A percentile compares a stretch with the other conserved stretches of the same genome.
These are phyloP conservation scores for Delitschia confertaspora DNA, from an alignment of 495 filamentous ascomycete genomes.

Conservation along the genomic window DNA sequence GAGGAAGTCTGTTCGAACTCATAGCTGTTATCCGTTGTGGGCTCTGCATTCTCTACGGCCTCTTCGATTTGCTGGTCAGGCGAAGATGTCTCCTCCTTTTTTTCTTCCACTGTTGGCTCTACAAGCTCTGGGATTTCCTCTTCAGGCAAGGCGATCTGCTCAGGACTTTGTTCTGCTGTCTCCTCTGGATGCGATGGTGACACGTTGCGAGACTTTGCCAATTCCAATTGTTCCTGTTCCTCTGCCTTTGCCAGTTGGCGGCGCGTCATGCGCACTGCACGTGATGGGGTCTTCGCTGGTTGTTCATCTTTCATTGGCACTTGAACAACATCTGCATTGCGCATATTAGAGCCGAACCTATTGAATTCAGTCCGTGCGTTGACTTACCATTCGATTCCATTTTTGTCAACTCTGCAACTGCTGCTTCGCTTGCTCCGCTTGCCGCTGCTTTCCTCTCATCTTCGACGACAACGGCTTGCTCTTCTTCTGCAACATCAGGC, in stretches of 20 bases:
- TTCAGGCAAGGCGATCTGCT: background rate
- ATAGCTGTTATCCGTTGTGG: too few relatives aligned
- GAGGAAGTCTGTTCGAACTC: too few relatives aligned
- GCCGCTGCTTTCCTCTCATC: conserved; percentile 22
- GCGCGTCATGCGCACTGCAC: conserved; percentile 26
- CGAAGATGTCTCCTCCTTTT: too few relatives aligned
- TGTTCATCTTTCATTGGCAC: conserved; percentile 23
- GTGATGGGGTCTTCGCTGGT: conserved; percentile 18
- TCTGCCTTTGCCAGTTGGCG: conserved; percentile 25
- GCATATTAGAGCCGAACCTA: conserved; percentile 2
- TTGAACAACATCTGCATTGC: conserved; percentile 22
- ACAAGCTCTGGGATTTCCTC: conserved; percentile 1
- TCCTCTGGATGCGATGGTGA: background rate
- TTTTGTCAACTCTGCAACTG: conserved; percentile 20
- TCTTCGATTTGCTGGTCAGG: too few relatives aligned
- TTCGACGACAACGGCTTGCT: conserved; percentile 13
- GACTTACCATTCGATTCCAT: conserved; percentile 14
- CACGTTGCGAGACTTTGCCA: conserved; percentile 9
- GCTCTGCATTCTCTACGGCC: too few relatives aligned
- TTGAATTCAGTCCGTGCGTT: background rate
- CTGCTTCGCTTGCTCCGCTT: conserved; percentile 22
- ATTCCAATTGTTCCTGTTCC: conserved; percentile 12
- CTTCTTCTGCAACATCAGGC: conserved; percentile 7
- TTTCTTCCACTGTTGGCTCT: too few relatives aligned
- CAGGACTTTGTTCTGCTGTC: background rate